Evolutionary conservation across 768 basidiomycete species (phyloP), one percentile per base, ranked within the genome.

Genomic region (Boletus vinaceobasis): DNA sequence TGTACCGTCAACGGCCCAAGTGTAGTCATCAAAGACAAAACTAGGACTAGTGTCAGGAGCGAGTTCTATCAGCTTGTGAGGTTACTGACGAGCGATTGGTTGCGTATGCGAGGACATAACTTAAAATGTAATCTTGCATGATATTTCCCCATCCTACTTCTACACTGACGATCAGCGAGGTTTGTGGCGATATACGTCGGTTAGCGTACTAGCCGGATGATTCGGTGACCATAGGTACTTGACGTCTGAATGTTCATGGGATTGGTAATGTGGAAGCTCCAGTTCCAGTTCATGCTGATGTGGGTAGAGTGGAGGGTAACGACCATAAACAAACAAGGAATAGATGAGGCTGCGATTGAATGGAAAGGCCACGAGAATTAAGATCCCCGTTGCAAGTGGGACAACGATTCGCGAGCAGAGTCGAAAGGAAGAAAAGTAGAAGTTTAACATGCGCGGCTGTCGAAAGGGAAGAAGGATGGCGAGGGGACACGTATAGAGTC

Each of bases 51-150:
- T 5, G 23, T 48, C 26, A 48, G 26, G 17, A 14, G 14, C 36
- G 11, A 6, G n/a, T 27, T 27, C 15, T 4, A 1, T 27, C 10
- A 6, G 26, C 27, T 13, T 7, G n/a, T 11, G n/a, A 48, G 11
- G 26, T 7, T 13, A 48, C 47, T 37, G 8, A 48, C 47, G 47
- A 48, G 26, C 47, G 47, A 48, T 48, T 48, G 37, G 47, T 37
- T 35, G 47, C 36, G 3, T 48, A 48, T 13, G 47, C 47, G 23
- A 48, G 35, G n/a, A 48, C 26, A 5, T 48, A 48, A 21, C 26
- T 48, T 48, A 37, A 26, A 35, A 48, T 19, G 26, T 48, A 48
- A 27, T 48, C 47, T 37, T 48, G 47, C 47, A 48, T 48, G 27
- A 37, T 1, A 19, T 48, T 48, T 27, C 47, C 47, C 47, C 47